phyloP scores from a whole-genome alignment of 495 filamentous ascomycete genomes.

The Lepidopterella palustris region DNA sequence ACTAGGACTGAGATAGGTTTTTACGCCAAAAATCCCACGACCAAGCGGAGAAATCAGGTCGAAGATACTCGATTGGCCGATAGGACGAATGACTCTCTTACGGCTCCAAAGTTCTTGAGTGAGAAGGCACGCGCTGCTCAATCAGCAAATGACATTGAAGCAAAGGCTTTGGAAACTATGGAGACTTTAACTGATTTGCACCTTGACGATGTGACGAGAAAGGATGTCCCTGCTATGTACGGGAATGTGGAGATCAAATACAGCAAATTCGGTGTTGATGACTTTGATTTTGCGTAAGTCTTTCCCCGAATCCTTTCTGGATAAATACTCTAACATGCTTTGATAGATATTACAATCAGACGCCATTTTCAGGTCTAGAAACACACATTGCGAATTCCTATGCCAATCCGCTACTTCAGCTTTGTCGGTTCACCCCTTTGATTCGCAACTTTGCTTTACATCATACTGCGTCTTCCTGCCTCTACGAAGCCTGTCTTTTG shows the following conservation, averaged over 20 bases:
- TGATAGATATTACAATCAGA: slow-evolving; percentile 83
- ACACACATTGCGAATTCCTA: slow-evolving; percentile 96
- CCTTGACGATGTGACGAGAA: slow-evolving; percentile 44
- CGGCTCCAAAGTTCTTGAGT: slow-evolving; percentile 83
- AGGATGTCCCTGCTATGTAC: slow-evolving; percentile 78
- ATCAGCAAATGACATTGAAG: slow-evolving; percentile 34
- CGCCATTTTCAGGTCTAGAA: slow-evolving; percentile 80
- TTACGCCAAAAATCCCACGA: slow-evolving; percentile 72
- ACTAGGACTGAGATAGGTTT: slow-evolving; percentile 62
- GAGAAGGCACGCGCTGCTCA: slow-evolving; percentile 73
- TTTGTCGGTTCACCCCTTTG: slow-evolving; percentile 82
- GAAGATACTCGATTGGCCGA: slow-evolving; percentile 60
- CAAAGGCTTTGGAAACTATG: slow-evolving; percentile 53
- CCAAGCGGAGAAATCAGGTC: slow-evolving; percentile 69
- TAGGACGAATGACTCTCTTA: slow-evolving; percentile 45
- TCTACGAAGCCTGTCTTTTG: slow-evolving; percentile 73
- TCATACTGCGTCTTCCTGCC: slow-evolving; percentile 78
- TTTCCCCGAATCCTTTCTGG: background rate
- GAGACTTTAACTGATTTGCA: slow-evolving; percentile 46
- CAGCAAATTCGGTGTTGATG: slow-evolving; percentile 92
- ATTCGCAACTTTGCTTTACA: slow-evolving; percentile 85
- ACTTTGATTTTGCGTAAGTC: slow-evolving; percentile 89
- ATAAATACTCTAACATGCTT: slow-evolving; percentile 4
- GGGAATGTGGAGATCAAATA: slow-evolving; percentile 93
- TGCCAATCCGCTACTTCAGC: slow-evolving; percentile 85